phyloP scores from a whole-genome alignment of 345 rosid genomes.

The Citropsis articulata region DNA sequence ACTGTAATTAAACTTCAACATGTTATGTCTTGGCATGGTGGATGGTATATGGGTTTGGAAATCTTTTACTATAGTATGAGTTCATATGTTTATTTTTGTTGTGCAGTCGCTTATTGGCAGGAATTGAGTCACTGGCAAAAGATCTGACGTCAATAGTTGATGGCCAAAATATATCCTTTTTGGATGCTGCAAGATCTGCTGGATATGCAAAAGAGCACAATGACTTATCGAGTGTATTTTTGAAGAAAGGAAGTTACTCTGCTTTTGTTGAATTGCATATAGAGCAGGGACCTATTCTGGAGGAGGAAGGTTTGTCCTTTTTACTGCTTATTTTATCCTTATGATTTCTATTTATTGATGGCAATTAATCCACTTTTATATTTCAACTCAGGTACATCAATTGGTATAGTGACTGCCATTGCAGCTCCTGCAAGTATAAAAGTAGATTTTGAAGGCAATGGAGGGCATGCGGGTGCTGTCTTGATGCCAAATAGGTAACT shows the following conservation, averaged over 20 bases:
- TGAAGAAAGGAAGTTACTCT: constrained; percentile 68
- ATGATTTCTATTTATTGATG: neutral
- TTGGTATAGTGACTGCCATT: constrained; percentile 88
- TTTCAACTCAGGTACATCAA: constrained; percentile 50
- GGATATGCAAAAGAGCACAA: constrained; percentile 59
- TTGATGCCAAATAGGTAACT: constrained; percentile 84
- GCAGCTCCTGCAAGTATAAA: constrained; percentile 97
- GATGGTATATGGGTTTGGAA: neutral
- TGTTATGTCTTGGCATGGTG: neutral
- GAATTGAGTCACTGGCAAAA: constrained; percentile 55
- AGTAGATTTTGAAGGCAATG: constrained; percentile 87
- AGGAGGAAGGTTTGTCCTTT: constrained; percentile 62
- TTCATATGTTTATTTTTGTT: constrained; percentile 18
- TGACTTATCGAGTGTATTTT: constrained; percentile 56
- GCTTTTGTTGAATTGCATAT: constrained; percentile 91
- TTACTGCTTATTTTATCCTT: neutral
- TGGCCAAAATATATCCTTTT: constrained; percentile 65
- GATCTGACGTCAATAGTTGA: constrained; percentile 63
- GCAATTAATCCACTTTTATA: constrained; percentile 11
- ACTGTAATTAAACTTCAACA: neutral
- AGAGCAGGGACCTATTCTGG: constrained; percentile 92
- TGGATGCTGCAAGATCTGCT: constrained; percentile 77
- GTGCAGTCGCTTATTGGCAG: constrained; percentile 81
- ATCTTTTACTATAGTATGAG: neutral
- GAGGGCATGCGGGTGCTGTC: constrained; percentile 96